A percentile compares a stretch with the other conserved stretches of the same genome.
Evolutionary conservation across 371 early-diverging fungal species (phyloP).

Genomic region (Rhizopus stolonifer): DNA sequence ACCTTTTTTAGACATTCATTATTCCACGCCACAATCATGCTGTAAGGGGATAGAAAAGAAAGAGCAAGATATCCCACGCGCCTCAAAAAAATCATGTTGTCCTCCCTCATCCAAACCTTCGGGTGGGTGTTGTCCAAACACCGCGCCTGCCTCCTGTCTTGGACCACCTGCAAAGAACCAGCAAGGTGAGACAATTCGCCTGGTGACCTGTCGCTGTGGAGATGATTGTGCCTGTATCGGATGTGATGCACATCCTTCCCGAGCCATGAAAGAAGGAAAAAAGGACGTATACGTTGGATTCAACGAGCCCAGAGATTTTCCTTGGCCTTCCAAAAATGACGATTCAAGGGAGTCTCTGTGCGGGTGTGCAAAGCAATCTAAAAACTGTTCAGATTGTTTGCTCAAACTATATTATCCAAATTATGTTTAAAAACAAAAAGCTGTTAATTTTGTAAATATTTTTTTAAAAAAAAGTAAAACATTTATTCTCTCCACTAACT

Average conservation of each 20-base stretch:
- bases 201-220: slow-evolving; percentile 51
- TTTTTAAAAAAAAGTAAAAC: not conserved
- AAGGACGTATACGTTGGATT: slow-evolving; percentile 37
- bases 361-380: slow-evolving; percentile 25
- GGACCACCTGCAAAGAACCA: slow-evolving; percentile 28
- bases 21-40: no score
- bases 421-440: not conserved
- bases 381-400: slow-evolving; percentile 27
- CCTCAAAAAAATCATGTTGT: not conserved
- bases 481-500: slow-evolving; percentile 3
- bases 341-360: not conserved
- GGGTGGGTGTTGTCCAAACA: not conserved
- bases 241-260: slow-evolving; percentile 51
- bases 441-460: not conserved
- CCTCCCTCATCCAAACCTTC: not conserved
- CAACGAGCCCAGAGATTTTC: not conserved
- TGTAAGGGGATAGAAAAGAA: no score
- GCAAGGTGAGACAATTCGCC: slow-evolving; percentile 30
- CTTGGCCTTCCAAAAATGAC: slow-evolving; percentile 7
- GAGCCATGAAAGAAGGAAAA: slow-evolving; percentile 38
- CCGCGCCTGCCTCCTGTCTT: slow-evolving; percentile 16
- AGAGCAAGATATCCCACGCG: no score
- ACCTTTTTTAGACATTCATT: no score
- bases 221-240: slow-evolving; percentile 49
- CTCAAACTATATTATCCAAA: not conserved